Conservation (phyloP, 768 basidiomycete genomes). For the Cystofilobasidium bisporidii region DNA sequence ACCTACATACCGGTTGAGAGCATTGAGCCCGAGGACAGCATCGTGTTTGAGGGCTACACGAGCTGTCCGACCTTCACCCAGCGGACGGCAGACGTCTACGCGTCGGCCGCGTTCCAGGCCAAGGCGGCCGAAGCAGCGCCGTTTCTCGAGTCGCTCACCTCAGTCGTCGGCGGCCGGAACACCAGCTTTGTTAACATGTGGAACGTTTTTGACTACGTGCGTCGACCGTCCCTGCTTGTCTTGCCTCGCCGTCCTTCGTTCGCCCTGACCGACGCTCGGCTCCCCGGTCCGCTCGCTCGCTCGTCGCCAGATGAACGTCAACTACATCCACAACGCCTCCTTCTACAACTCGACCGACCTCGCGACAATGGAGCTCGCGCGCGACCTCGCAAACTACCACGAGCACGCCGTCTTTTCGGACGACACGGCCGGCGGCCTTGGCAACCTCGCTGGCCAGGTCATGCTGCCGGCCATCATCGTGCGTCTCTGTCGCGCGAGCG, state of each 20-base stretch:
- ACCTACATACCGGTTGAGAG: slow-evolving; percentile 75
- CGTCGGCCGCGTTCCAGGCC: slow-evolving; percentile 41
- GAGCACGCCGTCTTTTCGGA: slow-evolving; percentile 61
- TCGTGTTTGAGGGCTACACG: slow-evolving; percentile 60
- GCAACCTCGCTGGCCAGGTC: slow-evolving; percentile 60
- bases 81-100: slow-evolving; percentile 38
- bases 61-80: slow-evolving; percentile 44
- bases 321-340: slow-evolving; percentile 70
- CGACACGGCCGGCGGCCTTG: slow-evolving; percentile 51
- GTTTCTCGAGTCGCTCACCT: slow-evolving; percentile 28
- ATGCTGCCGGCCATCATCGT: slow-evolving; percentile 59
- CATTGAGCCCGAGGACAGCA: slow-evolving; percentile 53
- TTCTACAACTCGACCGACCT: slow-evolving; percentile 45
- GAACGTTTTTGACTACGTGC: slow-evolving; percentile 40
- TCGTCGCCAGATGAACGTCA: slow-evolving; percentile 48
- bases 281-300: too few relatives aligned
- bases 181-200: slow-evolving; percentile 32
- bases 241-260: too few relatives aligned
- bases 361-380: slow-evolving; percentile 51
- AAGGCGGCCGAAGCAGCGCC: slow-evolving; percentile 2
- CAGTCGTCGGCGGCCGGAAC: slow-evolving; percentile 30
- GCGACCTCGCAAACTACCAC: slow-evolving; percentile 66
- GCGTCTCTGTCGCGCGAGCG: not conserved
- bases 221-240: too few relatives aligned
- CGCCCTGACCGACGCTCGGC: too few relatives aligned